Base-by-base conservation (phyloP, 768 basidiomycete genomes). In the Leccinum olivaceopallidum region DNA sequence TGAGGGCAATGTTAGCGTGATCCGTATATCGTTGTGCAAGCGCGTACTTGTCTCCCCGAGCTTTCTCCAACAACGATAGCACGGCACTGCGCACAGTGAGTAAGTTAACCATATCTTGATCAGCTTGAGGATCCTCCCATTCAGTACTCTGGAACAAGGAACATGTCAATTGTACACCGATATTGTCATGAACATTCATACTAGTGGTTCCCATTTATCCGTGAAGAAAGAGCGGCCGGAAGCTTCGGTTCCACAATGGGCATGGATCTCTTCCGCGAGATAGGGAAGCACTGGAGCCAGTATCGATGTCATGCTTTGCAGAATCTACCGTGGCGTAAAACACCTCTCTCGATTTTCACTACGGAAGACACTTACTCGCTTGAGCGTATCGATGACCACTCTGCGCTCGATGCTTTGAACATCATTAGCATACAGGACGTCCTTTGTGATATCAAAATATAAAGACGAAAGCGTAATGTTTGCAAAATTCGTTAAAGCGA, bases 371-470 rank as follows among this genome's bases (percentile, higher is more conserved):
- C 79, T 63, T 49, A 92, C 94, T 70, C 88, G 81, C 60, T 86
- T 81, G 13, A 97, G 78, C 2, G 91, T 89, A 5, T 88, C 85
- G 7, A 94, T 72, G 14, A 91, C 81, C 1, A 83, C 83, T 53
- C 84, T 79, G 14, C 96, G 85, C 47, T 85, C 79, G 3, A 72
- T 65, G 60, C 83, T 82, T 22, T 79, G 66, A 3, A 75, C 57
- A 9, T 76, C 69, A 66, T 91, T 81, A 36, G 92, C 91, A 69
- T 99, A 98, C 10, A 99, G 76, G 50, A 83, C 82, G 72, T 98
- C 96, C 72, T 97, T 97, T 36, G 86, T 91, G 53, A 92, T 86
- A 68, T 95, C 94, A 63, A 98, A 92, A 74, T 98, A 98, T 34
- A 96, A 76, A 0, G 94, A 88, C 0, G 96, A 98, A 22, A 98